phyloP scores from a whole-genome alignment of 768 basidiomycete genomes.

The Mycena maculata region DNA sequence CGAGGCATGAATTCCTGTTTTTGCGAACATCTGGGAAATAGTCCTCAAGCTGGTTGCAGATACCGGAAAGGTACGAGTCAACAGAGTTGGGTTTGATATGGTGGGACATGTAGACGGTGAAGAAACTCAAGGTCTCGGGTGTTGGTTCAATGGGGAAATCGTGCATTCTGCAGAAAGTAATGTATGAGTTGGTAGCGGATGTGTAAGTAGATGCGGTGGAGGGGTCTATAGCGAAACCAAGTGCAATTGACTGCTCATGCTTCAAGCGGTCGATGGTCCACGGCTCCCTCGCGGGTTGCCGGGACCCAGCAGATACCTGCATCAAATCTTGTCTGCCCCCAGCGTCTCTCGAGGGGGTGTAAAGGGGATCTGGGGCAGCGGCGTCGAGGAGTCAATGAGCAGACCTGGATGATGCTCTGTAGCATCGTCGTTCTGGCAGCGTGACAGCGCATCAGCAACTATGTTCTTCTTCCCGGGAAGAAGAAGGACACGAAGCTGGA shows the following conservation, averaged over 20 bases:
- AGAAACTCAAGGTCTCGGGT: too few relatives aligned
- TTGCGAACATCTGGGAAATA: too few relatives aligned
- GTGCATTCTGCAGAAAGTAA: too few relatives aligned
- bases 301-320: slow-evolving; percentile 19
- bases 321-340: slow-evolving; percentile 43
- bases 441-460: slow-evolving; percentile 45
- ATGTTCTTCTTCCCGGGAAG: slow-evolving; percentile 36
- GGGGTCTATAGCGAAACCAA: slow-evolving; percentile 33
- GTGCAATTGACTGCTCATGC: slow-evolving; percentile 39
- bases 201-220: too few relatives aligned
- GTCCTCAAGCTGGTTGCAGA: too few relatives aligned
- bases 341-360: slow-evolving; percentile 43
- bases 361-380: slow-evolving; percentile 15
- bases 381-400: neutral
- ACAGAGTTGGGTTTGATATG: too few relatives aligned
- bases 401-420: slow-evolving; percentile 5
- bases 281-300: slow-evolving; percentile 46
- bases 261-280: slow-evolving; percentile 51
- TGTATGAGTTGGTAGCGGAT: too few relatives aligned
- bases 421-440: slow-evolving; percentile 25
- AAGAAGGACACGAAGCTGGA: slow-evolving; percentile 41
- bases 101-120: too few relatives aligned
- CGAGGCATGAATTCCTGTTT: slow-evolving; percentile 37
- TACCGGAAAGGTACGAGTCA: too few relatives aligned
- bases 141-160: too few relatives aligned